Conservation (phyloP, 148 eudicot species). For the Fallopia convolvulus region DNA sequence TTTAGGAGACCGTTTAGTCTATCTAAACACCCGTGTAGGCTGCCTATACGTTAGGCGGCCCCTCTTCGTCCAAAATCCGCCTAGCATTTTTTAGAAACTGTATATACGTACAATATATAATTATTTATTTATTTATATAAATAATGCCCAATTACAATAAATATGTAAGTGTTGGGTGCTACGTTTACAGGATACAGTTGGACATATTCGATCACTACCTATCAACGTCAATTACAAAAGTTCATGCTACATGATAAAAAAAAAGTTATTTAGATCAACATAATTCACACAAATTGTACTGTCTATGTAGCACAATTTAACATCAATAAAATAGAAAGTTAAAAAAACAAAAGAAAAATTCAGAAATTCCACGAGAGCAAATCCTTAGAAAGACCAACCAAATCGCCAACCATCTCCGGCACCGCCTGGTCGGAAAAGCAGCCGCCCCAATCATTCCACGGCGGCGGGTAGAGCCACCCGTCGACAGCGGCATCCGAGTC, state of each 20-base stretch:
- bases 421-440: conserved; percentile 5
- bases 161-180: neutral
- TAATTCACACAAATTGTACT: conserved; percentile 7
- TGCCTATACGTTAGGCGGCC: no score
- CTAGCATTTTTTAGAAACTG: no score
- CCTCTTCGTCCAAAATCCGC: no score
- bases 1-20: no score
- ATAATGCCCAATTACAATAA: neutral
- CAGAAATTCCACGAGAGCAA: conserved; percentile 4
- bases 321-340: neutral
- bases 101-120: no score
- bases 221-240: neutral
- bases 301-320: neutral
- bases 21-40: no score
- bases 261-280: neutral
- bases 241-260: neutral
- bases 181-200: neutral
- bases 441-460: conserved; percentile 18
- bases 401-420: conserved; percentile 6
- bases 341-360: neutral
- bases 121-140: neutral
- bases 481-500: conserved; percentile 20
- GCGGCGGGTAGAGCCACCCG: conserved; percentile 46
- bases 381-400: neutral
- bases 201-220: neutral